Conservation (phyloP, 2,329 filamentous ascomycete genomes). For the Fusarium sp. region DNA sequence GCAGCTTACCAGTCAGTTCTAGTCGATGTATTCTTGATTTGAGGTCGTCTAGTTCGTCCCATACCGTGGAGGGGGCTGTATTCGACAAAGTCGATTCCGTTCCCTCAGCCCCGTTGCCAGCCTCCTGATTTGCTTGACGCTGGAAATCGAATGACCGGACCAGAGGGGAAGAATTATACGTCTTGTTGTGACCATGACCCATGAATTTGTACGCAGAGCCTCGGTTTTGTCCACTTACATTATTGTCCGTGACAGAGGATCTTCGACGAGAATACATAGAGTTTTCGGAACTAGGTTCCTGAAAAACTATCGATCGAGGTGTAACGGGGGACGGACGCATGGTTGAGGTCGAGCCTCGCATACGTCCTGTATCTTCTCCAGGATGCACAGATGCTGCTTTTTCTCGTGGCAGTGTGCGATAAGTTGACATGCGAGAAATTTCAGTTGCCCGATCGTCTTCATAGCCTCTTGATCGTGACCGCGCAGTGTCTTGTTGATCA, state of each 20-base stretch:
- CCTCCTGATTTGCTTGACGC: constrained; percentile 43
- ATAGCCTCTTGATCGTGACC: constrained; percentile 48
- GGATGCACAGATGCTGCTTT: constrained; percentile 53
- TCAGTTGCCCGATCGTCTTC: constrained; percentile 57
- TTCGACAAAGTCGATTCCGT: constrained; percentile 91
- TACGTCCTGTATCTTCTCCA: constrained; percentile 50
- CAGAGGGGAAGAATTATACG: constrained; percentile 70
- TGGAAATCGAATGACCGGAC: constrained; percentile 54
- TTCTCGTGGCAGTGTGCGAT: constrained; percentile 56
- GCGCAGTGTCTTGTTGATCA: constrained; percentile 62
- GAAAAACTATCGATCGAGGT: constrained; percentile 58
- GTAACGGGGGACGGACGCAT: constrained; percentile 58
- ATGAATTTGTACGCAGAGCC: constrained; percentile 55
- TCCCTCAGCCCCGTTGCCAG: constrained; percentile 64
- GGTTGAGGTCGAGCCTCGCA: constrained; percentile 46
- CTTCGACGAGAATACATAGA: constrained; percentile 47
- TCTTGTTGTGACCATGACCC: constrained; percentile 42
- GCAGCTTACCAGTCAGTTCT: constrained; percentile 88
- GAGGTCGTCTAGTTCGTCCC: constrained; percentile 96
- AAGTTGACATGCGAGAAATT: constrained; percentile 55
- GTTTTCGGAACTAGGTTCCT: constrained; percentile 52
- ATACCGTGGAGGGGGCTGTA: constrained; percentile 90
- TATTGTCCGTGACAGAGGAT: constrained; percentile 61
- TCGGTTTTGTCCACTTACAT: constrained; percentile 52
- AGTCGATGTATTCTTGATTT: constrained; percentile 92